Conservation (phyloP, 371 early-diverging fungal genomes). For the Mortierella sp. region DNA sequence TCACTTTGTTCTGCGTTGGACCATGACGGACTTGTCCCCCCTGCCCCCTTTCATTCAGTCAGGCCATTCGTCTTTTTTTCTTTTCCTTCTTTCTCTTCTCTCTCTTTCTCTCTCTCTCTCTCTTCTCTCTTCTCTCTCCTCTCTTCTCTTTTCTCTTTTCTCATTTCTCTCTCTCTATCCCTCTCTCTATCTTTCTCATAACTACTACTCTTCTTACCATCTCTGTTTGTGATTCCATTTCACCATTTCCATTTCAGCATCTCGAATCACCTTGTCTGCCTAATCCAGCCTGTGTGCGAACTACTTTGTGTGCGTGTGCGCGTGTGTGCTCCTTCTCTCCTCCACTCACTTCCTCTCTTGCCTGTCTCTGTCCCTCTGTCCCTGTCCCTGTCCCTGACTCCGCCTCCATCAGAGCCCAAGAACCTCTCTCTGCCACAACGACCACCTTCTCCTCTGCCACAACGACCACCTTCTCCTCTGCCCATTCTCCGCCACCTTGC, state of each 20-base stretch:
- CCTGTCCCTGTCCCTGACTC: conserved; percentile 10
- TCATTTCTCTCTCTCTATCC: not conserved
- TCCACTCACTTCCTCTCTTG: not conserved
- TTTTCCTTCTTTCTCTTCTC: not conserved
- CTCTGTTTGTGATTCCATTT: not conserved
- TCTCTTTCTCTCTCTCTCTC: not conserved
- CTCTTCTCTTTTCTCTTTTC: not conserved
- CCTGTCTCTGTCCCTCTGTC: conserved; percentile 2
- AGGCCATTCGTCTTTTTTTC: not conserved
- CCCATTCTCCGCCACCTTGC: not conserved
- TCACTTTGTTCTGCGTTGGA: no score
- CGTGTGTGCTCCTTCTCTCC: not conserved
- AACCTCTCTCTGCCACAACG: not conserved
- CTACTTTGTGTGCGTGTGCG: no score
- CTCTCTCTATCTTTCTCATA: not conserved
- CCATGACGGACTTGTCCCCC: not conserved
- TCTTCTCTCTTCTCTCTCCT: not conserved
- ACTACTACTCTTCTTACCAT: not conserved
- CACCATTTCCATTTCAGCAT: not conserved
- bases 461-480: no score
- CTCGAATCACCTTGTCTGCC: not conserved
- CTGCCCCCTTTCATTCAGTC: not conserved
- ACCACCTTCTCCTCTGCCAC: not conserved
- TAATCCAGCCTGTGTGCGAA: not conserved
- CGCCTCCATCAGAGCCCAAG: no score